Evolutionary conservation across 2,329 filamentous ascomycete species (phyloP), one percentile per base, ranked within the genome.

Genomic region (Tolypocladium cylindrosporum): DNA sequence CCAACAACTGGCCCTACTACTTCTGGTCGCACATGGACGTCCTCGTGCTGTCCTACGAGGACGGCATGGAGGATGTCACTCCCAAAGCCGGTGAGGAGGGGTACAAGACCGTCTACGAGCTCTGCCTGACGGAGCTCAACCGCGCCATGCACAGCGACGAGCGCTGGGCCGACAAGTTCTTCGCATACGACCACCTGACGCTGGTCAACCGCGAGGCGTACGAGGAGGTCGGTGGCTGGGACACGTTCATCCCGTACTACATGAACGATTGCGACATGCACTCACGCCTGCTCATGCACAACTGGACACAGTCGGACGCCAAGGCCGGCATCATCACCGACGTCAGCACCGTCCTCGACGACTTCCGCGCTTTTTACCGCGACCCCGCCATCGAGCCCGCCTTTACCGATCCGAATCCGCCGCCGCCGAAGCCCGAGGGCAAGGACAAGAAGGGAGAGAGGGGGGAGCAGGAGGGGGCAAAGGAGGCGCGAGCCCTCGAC

Each of bases 1-100:
- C 72, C 43, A 63, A 74, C 13, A 61, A 71, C 6, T 81, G 77
- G 74, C 69, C 70, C 0, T 73, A 77, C 62, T 84, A 81, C 66
- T 84, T 80, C 65, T 83, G 79, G 78, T 75, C 72, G n/a, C 81
- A 83, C 65, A 80, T 81, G 75, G 81, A 84, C 61, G 75, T 82
- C 2, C 66, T 76, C 2, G 74, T 72, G 1, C 61, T 76, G 2
- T 73, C 73, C 4, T 72, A 71, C 54, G 77, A 80, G 57, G 68
- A 69, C 41, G 75, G 74, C 1, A 59, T 67, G 48, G 68, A 72
- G 5, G 68, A 65, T 7, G 60, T 70, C 3, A 74, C 69, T 14
- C 65, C 68, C 0, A 58, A 59, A 2, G 69, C 71, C n/a, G 66
- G 68, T 42, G 63, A 74, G 19, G 61, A 65, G 4, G 74, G 69